phyloP scores from a whole-genome alignment of 1,284 basidiomycete genomes.

The Ceratobasidium sp. region DNA sequence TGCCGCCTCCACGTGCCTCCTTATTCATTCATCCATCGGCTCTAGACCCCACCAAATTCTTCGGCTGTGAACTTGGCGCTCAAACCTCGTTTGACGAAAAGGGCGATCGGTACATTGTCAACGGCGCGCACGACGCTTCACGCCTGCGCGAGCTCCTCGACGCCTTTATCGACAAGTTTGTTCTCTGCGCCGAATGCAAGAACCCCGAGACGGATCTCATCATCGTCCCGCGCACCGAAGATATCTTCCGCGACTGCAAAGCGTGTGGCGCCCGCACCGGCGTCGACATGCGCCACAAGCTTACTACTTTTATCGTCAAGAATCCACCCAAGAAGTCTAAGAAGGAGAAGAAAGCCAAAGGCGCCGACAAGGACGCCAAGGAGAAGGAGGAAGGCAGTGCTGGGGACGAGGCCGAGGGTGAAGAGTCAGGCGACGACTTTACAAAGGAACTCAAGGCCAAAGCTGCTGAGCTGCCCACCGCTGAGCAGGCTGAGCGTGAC shows the following conservation, averaged over 20 bases:
- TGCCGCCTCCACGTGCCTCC: slow-evolving; percentile 21
- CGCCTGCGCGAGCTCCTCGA: slow-evolving; percentile 97
- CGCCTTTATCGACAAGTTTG: slow-evolving; percentile 97
- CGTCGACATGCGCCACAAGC: slow-evolving; percentile 97
- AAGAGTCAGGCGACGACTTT: slow-evolving; percentile 75
- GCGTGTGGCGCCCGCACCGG: slow-evolving; percentile 93
- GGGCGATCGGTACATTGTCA: slow-evolving; percentile 98
- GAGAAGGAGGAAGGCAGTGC: slow-evolving; percentile 56
- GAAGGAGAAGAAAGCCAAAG: slow-evolving; percentile 71
- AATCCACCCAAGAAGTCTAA: slow-evolving; percentile 90
- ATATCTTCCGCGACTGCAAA: slow-evolving; percentile 97
- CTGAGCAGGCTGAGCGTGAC: slow-evolving; percentile 56
- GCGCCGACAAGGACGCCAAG: slow-evolving; percentile 57
- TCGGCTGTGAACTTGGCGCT: slow-evolving; percentile 97
- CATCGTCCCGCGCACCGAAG: slow-evolving; percentile 83
- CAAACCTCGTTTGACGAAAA: slow-evolving; percentile 97
- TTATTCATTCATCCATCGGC: background rate
- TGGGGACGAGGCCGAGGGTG: slow-evolving; percentile 60
- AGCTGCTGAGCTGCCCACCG: slow-evolving; percentile 76
- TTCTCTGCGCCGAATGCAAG: slow-evolving; percentile 97
- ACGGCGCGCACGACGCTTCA: slow-evolving; percentile 93
- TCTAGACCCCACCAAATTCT: slow-evolving; percentile 96
- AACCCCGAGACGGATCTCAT: slow-evolving; percentile 98
- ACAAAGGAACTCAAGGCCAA: slow-evolving; percentile 87
- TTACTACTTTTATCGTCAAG: slow-evolving; percentile 96